Conservation (phyloP, 78 protist genomes). For the Planoprotostelium fungivorum region DNA sequence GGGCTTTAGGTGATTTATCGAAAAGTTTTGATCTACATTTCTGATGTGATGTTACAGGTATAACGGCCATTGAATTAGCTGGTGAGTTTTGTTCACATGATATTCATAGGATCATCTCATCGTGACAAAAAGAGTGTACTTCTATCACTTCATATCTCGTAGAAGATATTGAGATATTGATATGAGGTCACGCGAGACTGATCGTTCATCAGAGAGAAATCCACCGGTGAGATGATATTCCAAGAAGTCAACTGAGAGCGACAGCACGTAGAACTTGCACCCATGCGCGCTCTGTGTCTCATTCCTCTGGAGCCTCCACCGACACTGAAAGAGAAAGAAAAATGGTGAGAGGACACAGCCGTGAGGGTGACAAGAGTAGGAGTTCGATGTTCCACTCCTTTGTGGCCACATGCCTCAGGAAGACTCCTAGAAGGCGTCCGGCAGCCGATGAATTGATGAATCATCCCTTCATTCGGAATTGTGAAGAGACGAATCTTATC, state of each 20-base stretch:
- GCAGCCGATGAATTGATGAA: background rate
- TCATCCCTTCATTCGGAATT: background rate
- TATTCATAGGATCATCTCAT: background rate
- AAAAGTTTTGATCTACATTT: background rate
- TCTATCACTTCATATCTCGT: too few relatives aligned
- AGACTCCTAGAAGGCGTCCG: background rate
- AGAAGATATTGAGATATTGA: too few relatives aligned
- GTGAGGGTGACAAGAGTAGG: background rate
- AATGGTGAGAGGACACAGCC: background rate
- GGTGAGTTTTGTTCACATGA: background rate
- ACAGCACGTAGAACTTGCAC: background rate
- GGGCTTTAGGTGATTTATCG: background rate
- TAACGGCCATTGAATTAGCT: background rate
- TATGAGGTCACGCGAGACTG: too few relatives aligned
- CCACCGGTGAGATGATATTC: background rate
- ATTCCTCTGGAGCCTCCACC: background rate
- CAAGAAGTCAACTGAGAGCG: too few relatives aligned
- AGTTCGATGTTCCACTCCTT: background rate
- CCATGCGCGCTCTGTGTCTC: background rate
- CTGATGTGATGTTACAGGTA: background rate
- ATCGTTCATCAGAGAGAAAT: background rate
- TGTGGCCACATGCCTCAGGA: background rate
- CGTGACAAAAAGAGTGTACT: too few relatives aligned
- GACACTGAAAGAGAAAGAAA: background rate
- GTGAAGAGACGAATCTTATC: background rate